Conservation (phyloP, 108 stramenopile species). For the Cylindrotheca fusiformis region DNA sequence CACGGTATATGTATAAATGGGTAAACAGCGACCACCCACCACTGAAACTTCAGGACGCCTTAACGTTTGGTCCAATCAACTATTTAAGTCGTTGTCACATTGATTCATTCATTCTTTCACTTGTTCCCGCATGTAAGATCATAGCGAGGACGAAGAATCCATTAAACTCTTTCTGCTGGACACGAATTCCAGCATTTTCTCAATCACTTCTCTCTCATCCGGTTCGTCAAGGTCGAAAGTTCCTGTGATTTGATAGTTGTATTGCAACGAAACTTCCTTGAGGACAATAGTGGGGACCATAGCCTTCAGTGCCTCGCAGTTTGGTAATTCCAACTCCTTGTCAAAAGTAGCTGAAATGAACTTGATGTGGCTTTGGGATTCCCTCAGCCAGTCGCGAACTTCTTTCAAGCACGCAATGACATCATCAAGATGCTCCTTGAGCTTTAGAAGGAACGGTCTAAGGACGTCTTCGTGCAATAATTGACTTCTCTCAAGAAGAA, state of each 20-base stretch:
- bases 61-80: too few species aligned
- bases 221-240: neutral
- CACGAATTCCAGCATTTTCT: neutral
- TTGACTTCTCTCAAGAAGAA: constrained; percentile 3
- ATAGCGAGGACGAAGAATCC: too few species aligned
- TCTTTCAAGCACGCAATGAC: constrained; percentile 2
- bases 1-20: too few species aligned
- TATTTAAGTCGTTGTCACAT: too few species aligned
- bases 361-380: neutral
- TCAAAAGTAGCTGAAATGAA: neutral
- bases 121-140: too few species aligned
- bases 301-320: neutral
- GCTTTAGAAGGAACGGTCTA: constrained; percentile 10
- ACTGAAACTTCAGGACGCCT: too few species aligned
- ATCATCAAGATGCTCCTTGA: constrained; percentile 19
- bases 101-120: too few species aligned
- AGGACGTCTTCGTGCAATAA: constrained; percentile 11
- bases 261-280: neutral
- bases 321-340: neutral
- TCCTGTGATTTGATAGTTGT: neutral
- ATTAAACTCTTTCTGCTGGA: neutral
- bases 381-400: neutral
- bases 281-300: neutral
- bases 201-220: neutral
- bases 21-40: too few species aligned